Evolutionary conservation across 768 basidiomycete species (phyloP), one percentile per base, ranked within the genome.

Genomic region (Termitomyces sp.): DNA sequence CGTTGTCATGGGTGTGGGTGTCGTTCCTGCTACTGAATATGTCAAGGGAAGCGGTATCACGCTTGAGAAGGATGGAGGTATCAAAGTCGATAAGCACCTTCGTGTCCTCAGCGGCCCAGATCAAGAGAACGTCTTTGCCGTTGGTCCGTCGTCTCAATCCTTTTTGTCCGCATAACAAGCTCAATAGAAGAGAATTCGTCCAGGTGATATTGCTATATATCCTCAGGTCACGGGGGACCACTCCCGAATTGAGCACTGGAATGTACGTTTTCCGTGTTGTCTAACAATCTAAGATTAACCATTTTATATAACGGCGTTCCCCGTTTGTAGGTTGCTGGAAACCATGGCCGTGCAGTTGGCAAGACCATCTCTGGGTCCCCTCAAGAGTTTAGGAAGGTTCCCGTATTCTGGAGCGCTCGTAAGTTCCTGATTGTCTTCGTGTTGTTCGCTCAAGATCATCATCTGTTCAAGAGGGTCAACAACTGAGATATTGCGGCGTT

Each of bases 361-460:
- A 84, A 85, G 70, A 88, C 82, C 9, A 92, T 96, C 65, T 80
- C 88, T 57, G 87, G 79, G 52, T 80, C 74, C 60, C 78, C 77
- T 36, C 83, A 86, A 63, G 84, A 88, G n/a, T 94, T 89, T 73
- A 79, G 79, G 51, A 94, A 94, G 75, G 76, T 91, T 12, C 92
- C 93, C 0, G 76, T 94, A 40, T 96, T 96, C 77, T 96, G 94
- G 94, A 92, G 91, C 69, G 90, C 92, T 22, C 90, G 90, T 91
- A 69, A 58, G 89, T 83, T 9, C 56, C 1, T 44, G 7, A 35
- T 9, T 9, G 5, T 16, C 18, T 46, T 3, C 16, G 12, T 13
- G 15, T 24, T 16, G 55, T 20, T 35, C 66, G 28, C n/a, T 42
- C 33, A 12, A 22, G 12, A 28, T 39, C 54, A 52, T 56, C 42